Percentiles rank a stretch among this genome's conserved stretches.
These are phyloP conservation scores for Suillus discolor DNA, from an alignment of 768 basidiomycete species.

Conservation along the genomic window DNA sequence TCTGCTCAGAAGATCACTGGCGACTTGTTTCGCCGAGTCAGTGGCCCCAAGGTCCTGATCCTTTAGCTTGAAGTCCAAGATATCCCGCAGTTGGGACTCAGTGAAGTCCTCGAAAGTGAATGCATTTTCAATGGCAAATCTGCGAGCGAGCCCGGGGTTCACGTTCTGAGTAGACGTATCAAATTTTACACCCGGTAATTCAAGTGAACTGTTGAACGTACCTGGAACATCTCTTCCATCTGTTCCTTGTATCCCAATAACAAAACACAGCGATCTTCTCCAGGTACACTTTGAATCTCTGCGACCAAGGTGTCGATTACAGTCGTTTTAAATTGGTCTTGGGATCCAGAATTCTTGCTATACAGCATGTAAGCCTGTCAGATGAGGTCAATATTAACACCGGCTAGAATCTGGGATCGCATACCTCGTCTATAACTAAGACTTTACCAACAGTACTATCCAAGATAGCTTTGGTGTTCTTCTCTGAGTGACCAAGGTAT, in stretches of 20 bases:
- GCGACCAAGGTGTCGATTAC: slow-evolving; percentile 79
- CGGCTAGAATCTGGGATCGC: not conserved
- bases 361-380: slow-evolving; percentile 72
- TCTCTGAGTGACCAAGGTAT: slow-evolving; percentile 61
- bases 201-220: slow-evolving; percentile 23
- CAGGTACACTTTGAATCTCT: slow-evolving; percentile 67
- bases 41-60: slow-evolving; percentile 61
- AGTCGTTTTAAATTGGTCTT: slow-evolving; percentile 61
- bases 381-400: not conserved
- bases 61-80: slow-evolving; percentile 58
- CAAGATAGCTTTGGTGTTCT: slow-evolving; percentile 64
- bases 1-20: slow-evolving; percentile 46
- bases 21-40: slow-evolving; percentile 55
- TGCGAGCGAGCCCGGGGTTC: slow-evolving; percentile 65
- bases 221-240: slow-evolving; percentile 79
- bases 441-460: slow-evolving; percentile 63
- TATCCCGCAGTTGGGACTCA: slow-evolving; percentile 50
- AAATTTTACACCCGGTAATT: not conserved
- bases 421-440: slow-evolving; percentile 69
- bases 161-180: slow-evolving; percentile 50
- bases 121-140: slow-evolving; percentile 69
- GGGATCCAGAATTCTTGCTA: slow-evolving; percentile 34
- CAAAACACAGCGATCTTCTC: slow-evolving; percentile 71
- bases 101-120: slow-evolving; percentile 72
- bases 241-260: slow-evolving; percentile 65